Base-by-base conservation (phyloP, 75 land plant species). In the Adiantum capillusveneris region DNA sequence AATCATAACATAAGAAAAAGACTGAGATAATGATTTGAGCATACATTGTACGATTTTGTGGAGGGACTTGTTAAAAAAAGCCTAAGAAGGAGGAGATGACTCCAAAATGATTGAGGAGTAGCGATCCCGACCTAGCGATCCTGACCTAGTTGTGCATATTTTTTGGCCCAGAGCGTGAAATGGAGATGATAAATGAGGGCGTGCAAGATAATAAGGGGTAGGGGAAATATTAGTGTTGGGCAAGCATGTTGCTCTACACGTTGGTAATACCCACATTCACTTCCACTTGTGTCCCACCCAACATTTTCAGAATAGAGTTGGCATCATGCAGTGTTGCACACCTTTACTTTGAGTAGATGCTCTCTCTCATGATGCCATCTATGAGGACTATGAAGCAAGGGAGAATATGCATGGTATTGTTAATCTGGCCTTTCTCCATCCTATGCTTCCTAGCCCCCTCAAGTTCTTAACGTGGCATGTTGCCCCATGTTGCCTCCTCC, bases 11-110 rank as follows among this genome's bases (percentile, higher is more conserved):
- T 48, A 81, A 16, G 93, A 85, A 16, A 67, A 66, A 6, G 90
- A 76, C 44, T n/a, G n/a, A n/a, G n/a, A n/a, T n/a, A 88, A 66
- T 59, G 85, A 82, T 50, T 82, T 77, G 63, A 88, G 75, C 49
- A 88, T 34, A 30, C 84, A 85, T 57, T 48, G 66, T 17, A 88
- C 36, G 6, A 73, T 54, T 6, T 67, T 46, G 58, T 70, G 75
- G 71, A 70, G 75, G 17, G 79, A 67, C 13, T 77, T 68, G 44
- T 79, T 85, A 57, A 88, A 88, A 27, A 65, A 60, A 50, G 84
- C 88, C 26, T 73, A 59, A 22, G 84, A 81, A 9, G 88, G 88
- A 21, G 88, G 88, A 34, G 81, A 84, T 0, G 76, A 29, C 7
- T 51, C 62, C 25, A 68, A 63, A 18, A 84, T 78, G 1, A 81